A percentile compares a stretch with the other conserved stretches of the same genome.
Evolutionary conservation across 441 rosid genomes (phyloP).

Genomic region (Raphanus hybrid): DNA sequence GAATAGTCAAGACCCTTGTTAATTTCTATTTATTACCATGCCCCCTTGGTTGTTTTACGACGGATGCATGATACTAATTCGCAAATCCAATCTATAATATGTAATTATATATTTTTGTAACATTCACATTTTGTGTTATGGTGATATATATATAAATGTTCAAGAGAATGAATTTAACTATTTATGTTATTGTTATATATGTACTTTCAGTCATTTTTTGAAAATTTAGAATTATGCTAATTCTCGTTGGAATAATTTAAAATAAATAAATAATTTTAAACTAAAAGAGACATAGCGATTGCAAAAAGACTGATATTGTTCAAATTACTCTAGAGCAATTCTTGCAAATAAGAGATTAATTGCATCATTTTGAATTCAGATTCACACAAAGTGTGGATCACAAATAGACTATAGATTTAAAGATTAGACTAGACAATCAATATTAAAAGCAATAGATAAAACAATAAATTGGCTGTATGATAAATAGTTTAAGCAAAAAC

Average conservation of each 20-base stretch:
- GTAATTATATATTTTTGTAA: not conserved
- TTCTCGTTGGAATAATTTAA: not conserved
- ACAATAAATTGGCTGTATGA: too few relatives aligned
- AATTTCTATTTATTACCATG: constrained; percentile 23
- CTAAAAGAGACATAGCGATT: not conserved
- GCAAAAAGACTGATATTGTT: too few relatives aligned
- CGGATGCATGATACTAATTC: constrained; percentile 28
- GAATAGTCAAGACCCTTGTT: constrained; percentile 22
- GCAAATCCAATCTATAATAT: constrained; percentile 14
- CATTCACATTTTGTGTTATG: not conserved
- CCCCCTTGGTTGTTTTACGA: constrained; percentile 16
- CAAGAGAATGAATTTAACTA: not conserved
- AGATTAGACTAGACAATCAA: too few relatives aligned
- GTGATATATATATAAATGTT: not conserved
- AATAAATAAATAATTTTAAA: not conserved
- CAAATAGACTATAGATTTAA: too few relatives aligned
- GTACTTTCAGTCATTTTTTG: not conserved
- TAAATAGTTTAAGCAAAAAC: too few relatives aligned
- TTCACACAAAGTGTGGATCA: too few relatives aligned
- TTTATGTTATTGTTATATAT: not conserved
- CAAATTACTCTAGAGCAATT: too few relatives aligned
- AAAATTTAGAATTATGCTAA: not conserved
- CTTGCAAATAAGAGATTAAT: too few relatives aligned
- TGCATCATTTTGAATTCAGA: too few relatives aligned
- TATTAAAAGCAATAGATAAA: too few relatives aligned